A percentile compares a stretch with the other conserved stretches of the same genome.
Evolutionary conservation across 768 basidiomycete species (phyloP).

Genomic region (Melanogaster broomeanus): DNA sequence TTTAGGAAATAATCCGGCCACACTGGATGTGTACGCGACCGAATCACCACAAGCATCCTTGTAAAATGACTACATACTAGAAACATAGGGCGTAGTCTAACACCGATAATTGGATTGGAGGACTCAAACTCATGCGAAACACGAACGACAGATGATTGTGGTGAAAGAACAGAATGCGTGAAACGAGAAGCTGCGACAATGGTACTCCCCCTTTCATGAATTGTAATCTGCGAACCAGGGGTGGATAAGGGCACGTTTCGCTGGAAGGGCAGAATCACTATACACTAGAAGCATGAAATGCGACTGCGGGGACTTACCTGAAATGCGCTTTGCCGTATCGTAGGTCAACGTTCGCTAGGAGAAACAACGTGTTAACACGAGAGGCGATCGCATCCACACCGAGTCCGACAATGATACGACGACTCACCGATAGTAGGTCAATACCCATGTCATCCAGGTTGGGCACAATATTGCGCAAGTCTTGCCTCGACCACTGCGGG

Average conservation of each 20-base stretch:
- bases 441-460: constrained; percentile 76
- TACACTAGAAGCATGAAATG: neutral
- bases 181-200: neutral
- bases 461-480: constrained; percentile 65
- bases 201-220: constrained; percentile 22
- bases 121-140: constrained; percentile 6
- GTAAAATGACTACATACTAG: constrained; percentile 19
- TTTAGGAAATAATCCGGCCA: constrained; percentile 27
- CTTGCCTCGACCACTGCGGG: constrained; percentile 89
- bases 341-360: constrained; percentile 71
- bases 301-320: constrained; percentile 53
- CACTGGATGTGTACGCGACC: constrained; percentile 7
- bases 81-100: constrained; percentile 26
- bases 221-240: constrained; percentile 54
- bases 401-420: neutral
- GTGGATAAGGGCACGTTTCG: constrained; percentile 57
- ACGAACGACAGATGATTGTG: neutral
- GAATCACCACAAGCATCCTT: neutral
- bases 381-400: neutral
- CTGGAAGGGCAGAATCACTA: constrained; percentile 30
- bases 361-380: neutral
- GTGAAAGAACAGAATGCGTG: constrained; percentile 2
- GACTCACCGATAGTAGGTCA: constrained; percentile 71
- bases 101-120: constrained; percentile 2
- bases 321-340: constrained; percentile 90